Conservation (phyloP, 768 basidiomycete species). For the Tephrocybe sp. region DNA sequence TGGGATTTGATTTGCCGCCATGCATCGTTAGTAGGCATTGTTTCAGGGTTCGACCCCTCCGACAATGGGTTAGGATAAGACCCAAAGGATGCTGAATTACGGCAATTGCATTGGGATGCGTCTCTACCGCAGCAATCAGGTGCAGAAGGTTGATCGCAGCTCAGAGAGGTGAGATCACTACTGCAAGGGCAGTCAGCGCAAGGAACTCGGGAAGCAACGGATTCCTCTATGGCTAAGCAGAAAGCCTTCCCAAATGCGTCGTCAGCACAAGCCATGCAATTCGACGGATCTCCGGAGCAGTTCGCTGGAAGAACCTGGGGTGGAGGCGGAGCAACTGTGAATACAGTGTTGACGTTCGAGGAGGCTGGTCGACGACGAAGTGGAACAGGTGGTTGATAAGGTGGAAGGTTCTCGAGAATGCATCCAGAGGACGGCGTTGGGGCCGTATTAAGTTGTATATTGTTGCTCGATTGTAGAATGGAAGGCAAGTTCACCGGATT, state of each 20-base stretch:
- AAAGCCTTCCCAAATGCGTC: conserved; percentile 89
- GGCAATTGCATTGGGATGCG: conserved; percentile 23
- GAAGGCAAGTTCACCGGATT: conserved; percentile 19
- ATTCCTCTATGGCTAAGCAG: conserved; percentile 71
- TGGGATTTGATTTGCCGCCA: conserved; percentile 87
- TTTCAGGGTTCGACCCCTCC: conserved; percentile 36
- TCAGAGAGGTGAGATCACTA: conserved; percentile 2
- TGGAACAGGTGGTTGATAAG: conserved; percentile 81
- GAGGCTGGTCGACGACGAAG: conserved; percentile 57
- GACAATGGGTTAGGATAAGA: conserved; percentile 9
- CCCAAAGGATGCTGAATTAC: conserved; percentile 2
- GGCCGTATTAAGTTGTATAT: conserved; percentile 23
- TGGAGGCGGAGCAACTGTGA: conserved; percentile 42
- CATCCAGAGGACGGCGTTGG: conserved; percentile 39
- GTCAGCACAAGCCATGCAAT: conserved; percentile 83
- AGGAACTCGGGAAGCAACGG: conserved; percentile 48
- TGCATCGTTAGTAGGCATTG: conserved; percentile 78
- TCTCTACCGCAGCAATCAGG: conserved; percentile 23
- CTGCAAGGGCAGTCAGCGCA: conserved; percentile 58
- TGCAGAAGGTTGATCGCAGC: not conserved
- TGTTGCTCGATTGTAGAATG: conserved; percentile 23
- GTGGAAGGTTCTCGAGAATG: conserved; percentile 74
- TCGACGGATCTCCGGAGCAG: conserved; percentile 86
- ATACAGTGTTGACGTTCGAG: conserved; percentile 47
- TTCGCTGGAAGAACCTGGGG: conserved; percentile 30